phyloP scores from a whole-genome alignment of 805 yeast species.

The Groenewaldozyma salmanticensis region DNA sequence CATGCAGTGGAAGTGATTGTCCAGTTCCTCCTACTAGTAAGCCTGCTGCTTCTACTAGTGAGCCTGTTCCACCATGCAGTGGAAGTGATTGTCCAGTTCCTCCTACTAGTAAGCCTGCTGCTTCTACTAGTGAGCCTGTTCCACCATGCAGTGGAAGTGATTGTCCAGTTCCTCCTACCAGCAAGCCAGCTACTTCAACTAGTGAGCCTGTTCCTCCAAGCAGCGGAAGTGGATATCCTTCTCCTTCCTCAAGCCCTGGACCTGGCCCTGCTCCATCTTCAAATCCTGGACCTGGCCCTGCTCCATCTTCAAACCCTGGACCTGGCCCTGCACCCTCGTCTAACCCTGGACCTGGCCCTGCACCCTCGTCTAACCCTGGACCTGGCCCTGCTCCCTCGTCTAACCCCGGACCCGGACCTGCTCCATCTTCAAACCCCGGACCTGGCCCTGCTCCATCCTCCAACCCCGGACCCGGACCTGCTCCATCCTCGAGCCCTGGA shows the following conservation, averaged over 20 bases:
- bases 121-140: neutral
- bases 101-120: neutral
- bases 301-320: neutral
- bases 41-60: neutral
- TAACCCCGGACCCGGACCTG: neutral
- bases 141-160: neutral
- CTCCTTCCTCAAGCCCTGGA: neutral
- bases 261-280: neutral
- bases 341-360: neutral
- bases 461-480: neutral
- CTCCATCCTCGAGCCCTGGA: neutral
- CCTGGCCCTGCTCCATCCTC: neutral
- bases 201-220: neutral
- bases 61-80: neutral
- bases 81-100: neutral
- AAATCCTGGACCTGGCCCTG: neutral
- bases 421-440: neutral
- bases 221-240: neutral
- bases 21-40: conserved; percentile 11
- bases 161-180: neutral
- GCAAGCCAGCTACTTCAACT: neutral
- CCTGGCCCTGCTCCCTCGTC: neutral
- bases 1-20: conserved; percentile 12
- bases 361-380: neutral
- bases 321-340: neutral